Evolutionary conservation across 306 rosid genomes (phyloP), one percentile per base, ranked within the genome.

Genomic region (Hippophae rhamnoides): DNA sequence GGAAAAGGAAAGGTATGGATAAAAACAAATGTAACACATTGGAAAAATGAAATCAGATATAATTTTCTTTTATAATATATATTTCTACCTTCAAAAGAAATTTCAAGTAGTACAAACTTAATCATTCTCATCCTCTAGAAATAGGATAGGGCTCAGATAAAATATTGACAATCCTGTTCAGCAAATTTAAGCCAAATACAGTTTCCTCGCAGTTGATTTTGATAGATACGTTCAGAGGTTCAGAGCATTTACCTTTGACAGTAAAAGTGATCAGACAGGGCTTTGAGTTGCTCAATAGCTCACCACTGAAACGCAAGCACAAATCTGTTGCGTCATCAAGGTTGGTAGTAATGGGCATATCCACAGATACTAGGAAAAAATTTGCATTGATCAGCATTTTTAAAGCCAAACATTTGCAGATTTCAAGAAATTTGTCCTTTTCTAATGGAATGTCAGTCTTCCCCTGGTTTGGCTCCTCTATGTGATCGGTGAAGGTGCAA

Each of bases 151-250:
- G 79, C 67, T 84, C 96, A 11, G 58, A 88, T 52, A 78, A 73
- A 81, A 86, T 73, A 78, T 86, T 93, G 64, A 86, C 84, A 57
- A 86, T 65, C 76, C 99, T 76, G 72, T 88, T 93, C 75, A 93
- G 76, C 74, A 93, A 77, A 79, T 93, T 93, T 72, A 88, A 77
- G 59, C 95, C 95, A 54, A 93, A 93, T 23, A 93, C 99, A 25
- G 97, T 93, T 70, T 93, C 97, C 71, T 86, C 97, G 56, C 97
- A 88, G 76, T 93, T 93, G 72, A 88, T 86, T 68, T 86, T 93
- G 55, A 86, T 71, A 18, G 83, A 76, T 64, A 82, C 61, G 58
- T 54, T 60, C 72, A 93, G 80, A 43, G 95, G 86, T n/a, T 86
- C 95, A 5, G 71, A 73, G 73, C 97, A 93, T 79, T 83, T 93